These are phyloP conservation scores for Coniochaeta sp. DNA, from an alignment of 2,329 filamentous ascomycete species.

Conservation along the genomic window DNA sequence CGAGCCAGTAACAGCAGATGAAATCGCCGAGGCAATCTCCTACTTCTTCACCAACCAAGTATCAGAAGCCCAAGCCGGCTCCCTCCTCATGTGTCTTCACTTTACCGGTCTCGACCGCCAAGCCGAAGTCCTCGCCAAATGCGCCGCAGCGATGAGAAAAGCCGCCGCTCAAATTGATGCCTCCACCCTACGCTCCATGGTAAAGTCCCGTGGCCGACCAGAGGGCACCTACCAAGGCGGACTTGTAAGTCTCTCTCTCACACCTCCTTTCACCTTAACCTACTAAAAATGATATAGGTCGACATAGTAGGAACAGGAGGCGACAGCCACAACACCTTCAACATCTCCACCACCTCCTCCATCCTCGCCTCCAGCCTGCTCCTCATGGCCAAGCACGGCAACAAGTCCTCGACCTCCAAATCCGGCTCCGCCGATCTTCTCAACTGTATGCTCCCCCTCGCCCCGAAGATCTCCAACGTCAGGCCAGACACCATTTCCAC, in stretches of 20 bases:
- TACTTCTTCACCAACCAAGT: slow-evolving; percentile 87
- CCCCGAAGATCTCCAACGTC: slow-evolving; percentile 69
- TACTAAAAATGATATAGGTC: slow-evolving; percentile 35
- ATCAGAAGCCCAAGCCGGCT: slow-evolving; percentile 80
- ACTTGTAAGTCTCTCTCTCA: slow-evolving; percentile 55
- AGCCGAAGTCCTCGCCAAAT: slow-evolving; percentile 79
- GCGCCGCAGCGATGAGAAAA: slow-evolving; percentile 75
- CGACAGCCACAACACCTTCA: slow-evolving; percentile 96
- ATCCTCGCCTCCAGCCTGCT: slow-evolving; percentile 83
- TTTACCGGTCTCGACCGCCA: slow-evolving; percentile 81
- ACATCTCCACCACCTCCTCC: slow-evolving; percentile 91
- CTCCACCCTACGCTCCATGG: slow-evolving; percentile 49
- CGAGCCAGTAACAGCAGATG: slow-evolving; percentile 57
- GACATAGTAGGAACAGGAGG: slow-evolving; percentile 98
- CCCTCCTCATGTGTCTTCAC: slow-evolving; percentile 83
- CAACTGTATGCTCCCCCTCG: slow-evolving; percentile 61
- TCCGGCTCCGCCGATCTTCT: slow-evolving; percentile 93
- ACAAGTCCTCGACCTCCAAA: slow-evolving; percentile 89
- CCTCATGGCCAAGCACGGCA: slow-evolving; percentile 89
- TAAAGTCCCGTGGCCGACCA: slow-evolving; percentile 52
- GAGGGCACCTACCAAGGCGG: slow-evolving; percentile 77
- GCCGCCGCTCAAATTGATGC: slow-evolving; percentile 69
- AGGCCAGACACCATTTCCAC: slow-evolving; percentile 61
- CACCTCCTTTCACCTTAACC: background rate
- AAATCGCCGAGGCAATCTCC: slow-evolving; percentile 85